Percentiles rank a stretch among this genome's conserved stretches.
Conservation (phyloP, 495 filamentous ascomycete genomes). For the Penicillium maclennaniae region DNA sequence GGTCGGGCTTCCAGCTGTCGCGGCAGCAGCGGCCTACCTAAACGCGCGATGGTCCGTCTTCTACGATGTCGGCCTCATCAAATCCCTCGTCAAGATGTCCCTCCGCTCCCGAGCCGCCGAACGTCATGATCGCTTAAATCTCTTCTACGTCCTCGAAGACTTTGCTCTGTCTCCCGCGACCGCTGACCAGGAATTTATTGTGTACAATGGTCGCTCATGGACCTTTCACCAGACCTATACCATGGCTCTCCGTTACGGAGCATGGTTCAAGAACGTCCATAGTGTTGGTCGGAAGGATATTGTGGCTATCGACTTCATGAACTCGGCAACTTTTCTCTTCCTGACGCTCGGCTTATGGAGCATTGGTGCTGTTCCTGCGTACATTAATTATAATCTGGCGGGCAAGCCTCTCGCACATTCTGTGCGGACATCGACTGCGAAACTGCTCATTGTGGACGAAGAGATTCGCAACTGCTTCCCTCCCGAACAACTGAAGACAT, state of each 20-base stretch:
- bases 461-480: constrained; percentile 55
- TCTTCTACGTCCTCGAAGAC: constrained; percentile 77
- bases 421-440: constrained; percentile 63
- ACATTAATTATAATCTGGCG: constrained; percentile 89
- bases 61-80: constrained; percentile 61
- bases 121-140: constrained; percentile 58
- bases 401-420: constrained; percentile 77
- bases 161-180: constrained; percentile 56
- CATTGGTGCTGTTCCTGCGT: constrained; percentile 83
- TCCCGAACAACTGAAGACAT: constrained; percentile 39
- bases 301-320: constrained; percentile 86
- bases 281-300: constrained; percentile 71
- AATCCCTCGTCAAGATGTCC: constrained; percentile 39
- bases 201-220: constrained; percentile 72
- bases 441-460: constrained; percentile 71
- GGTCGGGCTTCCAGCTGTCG: constrained; percentile 60
- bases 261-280: constrained; percentile 72
- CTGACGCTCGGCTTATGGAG: constrained; percentile 84
- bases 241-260: constrained; percentile 68
- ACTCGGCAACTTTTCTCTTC: constrained; percentile 78
- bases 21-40: constrained; percentile 71
- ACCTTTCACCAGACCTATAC: constrained; percentile 81
- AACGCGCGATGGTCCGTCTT: constrained; percentile 67
- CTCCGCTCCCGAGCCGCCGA: constrained; percentile 42
- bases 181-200: constrained; percentile 58